These are phyloP conservation scores for Phytomonas francai DNA, from an alignment of 208 protist genomes.

Conservation along the genomic window DNA sequence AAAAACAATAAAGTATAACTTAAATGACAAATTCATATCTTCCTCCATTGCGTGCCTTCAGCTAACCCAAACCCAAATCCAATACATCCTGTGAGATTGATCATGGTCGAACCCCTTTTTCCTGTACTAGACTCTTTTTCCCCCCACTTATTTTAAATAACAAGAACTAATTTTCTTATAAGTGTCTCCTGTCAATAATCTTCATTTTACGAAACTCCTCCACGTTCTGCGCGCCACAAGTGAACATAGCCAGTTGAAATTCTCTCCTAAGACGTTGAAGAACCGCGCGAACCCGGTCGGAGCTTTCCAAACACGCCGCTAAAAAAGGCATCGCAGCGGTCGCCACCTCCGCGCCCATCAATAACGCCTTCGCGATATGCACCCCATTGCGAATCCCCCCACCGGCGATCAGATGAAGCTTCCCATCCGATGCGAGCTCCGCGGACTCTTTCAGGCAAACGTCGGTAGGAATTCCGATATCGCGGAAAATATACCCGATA, in stretches of 20 bases:
- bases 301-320: slow-evolving; percentile 65
- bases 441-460: slow-evolving; percentile 61
- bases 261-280: slow-evolving; percentile 74
- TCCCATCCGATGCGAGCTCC: slow-evolving; percentile 27
- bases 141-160: not conserved
- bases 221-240: slow-evolving; percentile 78
- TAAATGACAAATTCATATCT: not conserved
- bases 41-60: not conserved
- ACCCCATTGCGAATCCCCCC: slow-evolving; percentile 83
- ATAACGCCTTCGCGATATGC: slow-evolving; percentile 82
- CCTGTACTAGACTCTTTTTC: not conserved
- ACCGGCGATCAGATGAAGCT: slow-evolving; percentile 78
- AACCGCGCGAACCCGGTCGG: slow-evolving; percentile 55
- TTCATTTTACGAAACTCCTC: slow-evolving; percentile 51
- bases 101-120: not conserved
- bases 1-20: not conserved
- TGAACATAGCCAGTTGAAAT: slow-evolving; percentile 82
- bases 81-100: not conserved
- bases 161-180: slow-evolving; percentile 27
- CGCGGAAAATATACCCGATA: slow-evolving; percentile 81
- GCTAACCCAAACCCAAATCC: not conserved
- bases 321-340: slow-evolving; percentile 87
- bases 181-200: slow-evolving; percentile 26
- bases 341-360: slow-evolving; percentile 74
- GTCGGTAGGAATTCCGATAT: slow-evolving; percentile 84